phyloP scores from a whole-genome alignment of 768 basidiomycete species.

The Termitomyces sp. region DNA sequence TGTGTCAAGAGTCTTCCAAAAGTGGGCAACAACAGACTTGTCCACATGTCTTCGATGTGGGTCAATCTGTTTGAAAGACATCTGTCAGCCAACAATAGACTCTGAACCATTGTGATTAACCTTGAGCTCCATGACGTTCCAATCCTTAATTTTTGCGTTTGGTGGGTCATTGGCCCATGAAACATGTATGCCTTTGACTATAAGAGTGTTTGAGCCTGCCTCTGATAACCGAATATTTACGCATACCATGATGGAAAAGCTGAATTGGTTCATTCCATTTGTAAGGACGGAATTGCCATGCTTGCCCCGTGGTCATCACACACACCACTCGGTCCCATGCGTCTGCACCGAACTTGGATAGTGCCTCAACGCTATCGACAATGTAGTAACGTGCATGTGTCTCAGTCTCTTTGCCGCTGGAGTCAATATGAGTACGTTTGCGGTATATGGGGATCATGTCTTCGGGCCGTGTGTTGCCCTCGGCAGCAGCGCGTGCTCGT shows the following conservation, averaged over 20 bases:
- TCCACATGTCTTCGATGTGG: conserved; percentile 87
- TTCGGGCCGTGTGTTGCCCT: conserved; percentile 74
- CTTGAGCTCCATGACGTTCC: conserved; percentile 96
- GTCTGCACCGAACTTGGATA: conserved; percentile 88
- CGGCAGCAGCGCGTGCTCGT: conserved; percentile 60
- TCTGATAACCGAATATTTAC: not conserved
- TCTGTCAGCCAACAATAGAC: not conserved
- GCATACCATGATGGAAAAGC: conserved; percentile 88
- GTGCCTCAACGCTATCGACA: conserved; percentile 89
- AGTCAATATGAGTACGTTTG: conserved; percentile 69
- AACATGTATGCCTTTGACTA: conserved; percentile 95
- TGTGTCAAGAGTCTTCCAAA: conserved; percentile 90
- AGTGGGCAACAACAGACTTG: conserved; percentile 91
- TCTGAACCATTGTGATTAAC: conserved; percentile 33
- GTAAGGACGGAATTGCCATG: conserved; percentile 97
- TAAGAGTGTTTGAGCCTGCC: not conserved
- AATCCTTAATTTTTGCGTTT: conserved; percentile 87
- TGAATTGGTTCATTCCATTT: conserved; percentile 94
- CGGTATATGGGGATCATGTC: conserved; percentile 89
- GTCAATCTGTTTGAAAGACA: conserved; percentile 65
- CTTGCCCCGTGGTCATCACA: conserved; percentile 97
- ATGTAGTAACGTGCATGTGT: conserved; percentile 73
- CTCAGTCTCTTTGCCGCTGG: conserved; percentile 58
- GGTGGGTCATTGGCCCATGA: conserved; percentile 93
- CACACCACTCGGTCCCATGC: conserved; percentile 98